Percentiles rank a stretch among this genome's conserved stretches.
These are phyloP conservation scores for Geoglossum cookeanum DNA, from an alignment of 2,329 filamentous ascomycete genomes.

Conservation along the genomic window DNA sequence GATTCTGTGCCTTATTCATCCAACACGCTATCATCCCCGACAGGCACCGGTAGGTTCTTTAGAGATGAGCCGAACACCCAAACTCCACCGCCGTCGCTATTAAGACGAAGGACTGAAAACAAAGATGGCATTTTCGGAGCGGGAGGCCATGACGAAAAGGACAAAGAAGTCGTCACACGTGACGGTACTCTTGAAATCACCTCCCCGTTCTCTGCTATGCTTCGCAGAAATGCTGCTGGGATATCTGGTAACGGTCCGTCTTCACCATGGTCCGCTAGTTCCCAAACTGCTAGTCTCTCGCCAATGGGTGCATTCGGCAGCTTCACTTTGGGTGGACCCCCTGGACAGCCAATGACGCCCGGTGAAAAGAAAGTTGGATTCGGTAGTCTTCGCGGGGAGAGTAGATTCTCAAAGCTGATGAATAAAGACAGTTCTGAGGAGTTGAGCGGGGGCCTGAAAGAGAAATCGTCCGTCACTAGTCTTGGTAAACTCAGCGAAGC, in stretches of 20 bases:
- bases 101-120: slow-evolving; percentile 42
- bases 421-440: slow-evolving; percentile 59
- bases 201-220: slow-evolving; percentile 28
- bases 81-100: slow-evolving; percentile 39
- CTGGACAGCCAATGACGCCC: slow-evolving; percentile 33
- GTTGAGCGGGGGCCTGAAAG: slow-evolving; percentile 29
- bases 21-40: slow-evolving; percentile 29
- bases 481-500: slow-evolving; percentile 34
- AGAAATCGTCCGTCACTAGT: slow-evolving; percentile 34
- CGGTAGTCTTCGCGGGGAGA: slow-evolving; percentile 52
- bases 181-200: slow-evolving; percentile 23
- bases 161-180: slow-evolving; percentile 19
- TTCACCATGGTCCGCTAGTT: slow-evolving; percentile 40
- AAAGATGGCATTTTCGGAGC: slow-evolving; percentile 27
- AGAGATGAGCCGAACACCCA: slow-evolving; percentile 33
- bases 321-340: slow-evolving; percentile 46
- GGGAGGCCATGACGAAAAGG: slow-evolving; percentile 32
- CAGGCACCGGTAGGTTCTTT: slow-evolving; percentile 25
- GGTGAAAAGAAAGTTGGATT: slow-evolving; percentile 54
- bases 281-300: slow-evolving; percentile 42
- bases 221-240: slow-evolving; percentile 39
- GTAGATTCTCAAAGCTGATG: slow-evolving; percentile 70
- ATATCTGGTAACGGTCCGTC: too few species aligned
- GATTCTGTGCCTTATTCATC: slow-evolving; percentile 34
- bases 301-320: slow-evolving; percentile 78